These are phyloP conservation scores for Botryotinia convoluta DNA, from an alignment of 2,329 filamentous ascomycete species.

Conservation along the genomic window DNA sequence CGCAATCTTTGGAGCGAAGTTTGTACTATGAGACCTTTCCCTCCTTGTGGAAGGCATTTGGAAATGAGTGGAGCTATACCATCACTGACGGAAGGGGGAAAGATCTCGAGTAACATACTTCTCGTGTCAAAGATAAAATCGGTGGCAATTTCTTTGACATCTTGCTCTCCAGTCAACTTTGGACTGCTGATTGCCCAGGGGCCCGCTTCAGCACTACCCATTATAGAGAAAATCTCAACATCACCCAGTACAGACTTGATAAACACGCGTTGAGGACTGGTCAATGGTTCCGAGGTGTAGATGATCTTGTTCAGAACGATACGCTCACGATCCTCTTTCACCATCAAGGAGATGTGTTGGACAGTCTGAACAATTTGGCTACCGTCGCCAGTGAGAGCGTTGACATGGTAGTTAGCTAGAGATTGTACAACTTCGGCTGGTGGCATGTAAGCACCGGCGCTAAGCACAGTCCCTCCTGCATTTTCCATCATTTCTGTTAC, in stretches of 20 bases:
- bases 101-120: constrained; percentile 3
- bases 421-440: background rate
- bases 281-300: constrained; percentile 8
- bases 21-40: background rate
- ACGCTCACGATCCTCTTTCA: background rate
- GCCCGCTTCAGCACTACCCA: constrained; percentile 4
- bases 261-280: background rate
- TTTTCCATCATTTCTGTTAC: constrained; percentile 1
- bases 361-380: background rate
- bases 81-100: background rate
- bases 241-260: background rate
- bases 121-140: constrained; percentile 2
- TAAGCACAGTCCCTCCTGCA: background rate
- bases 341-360: background rate
- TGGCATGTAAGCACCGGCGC: constrained; percentile 1
- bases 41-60: background rate
- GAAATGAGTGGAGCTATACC: background rate
- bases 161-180: background rate
- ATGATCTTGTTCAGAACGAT: constrained; percentile 8
- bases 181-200: constrained; percentile 12
- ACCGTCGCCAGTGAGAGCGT: constrained; percentile 1
- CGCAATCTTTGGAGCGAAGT: constrained; percentile 9
- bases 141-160: background rate
- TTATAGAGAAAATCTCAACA: background rate
- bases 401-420: background rate